Conservation (phyloP, 2,329 filamentous ascomycete species). For the Myriosclerotinia curreyana region DNA sequence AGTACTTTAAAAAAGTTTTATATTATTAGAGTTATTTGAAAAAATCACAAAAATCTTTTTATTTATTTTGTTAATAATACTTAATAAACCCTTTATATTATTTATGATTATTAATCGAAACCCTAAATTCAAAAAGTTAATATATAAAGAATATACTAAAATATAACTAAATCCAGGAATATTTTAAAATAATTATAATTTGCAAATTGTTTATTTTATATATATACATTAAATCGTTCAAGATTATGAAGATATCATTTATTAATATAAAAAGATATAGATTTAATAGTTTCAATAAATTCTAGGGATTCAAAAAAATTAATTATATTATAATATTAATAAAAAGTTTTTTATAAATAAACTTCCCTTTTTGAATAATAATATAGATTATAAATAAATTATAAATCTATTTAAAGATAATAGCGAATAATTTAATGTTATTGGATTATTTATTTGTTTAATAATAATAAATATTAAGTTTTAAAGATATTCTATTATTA, state of each 20-base stretch:
- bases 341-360: neutral
- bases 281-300: neutral
- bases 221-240: neutral
- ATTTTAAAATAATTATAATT: neutral
- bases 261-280: neutral
- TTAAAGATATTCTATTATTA: neutral
- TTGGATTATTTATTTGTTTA: neutral
- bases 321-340: neutral
- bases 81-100: neutral
- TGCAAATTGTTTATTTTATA: neutral
- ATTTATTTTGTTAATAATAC: neutral
- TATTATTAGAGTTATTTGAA: neutral
- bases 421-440: neutral
- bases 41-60: constrained; percentile 4
- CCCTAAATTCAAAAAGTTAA: neutral
- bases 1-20: constrained; percentile 5
- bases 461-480: neutral
- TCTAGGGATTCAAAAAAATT: neutral
- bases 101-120: neutral
- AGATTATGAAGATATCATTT: neutral
- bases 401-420: neutral
- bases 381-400: neutral
- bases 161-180: neutral
- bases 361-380: neutral
- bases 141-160: neutral